Evolutionary conservation across 192 early-diverging fungal species (phyloP).

Genomic region (Phycomyces nitens): DNA sequence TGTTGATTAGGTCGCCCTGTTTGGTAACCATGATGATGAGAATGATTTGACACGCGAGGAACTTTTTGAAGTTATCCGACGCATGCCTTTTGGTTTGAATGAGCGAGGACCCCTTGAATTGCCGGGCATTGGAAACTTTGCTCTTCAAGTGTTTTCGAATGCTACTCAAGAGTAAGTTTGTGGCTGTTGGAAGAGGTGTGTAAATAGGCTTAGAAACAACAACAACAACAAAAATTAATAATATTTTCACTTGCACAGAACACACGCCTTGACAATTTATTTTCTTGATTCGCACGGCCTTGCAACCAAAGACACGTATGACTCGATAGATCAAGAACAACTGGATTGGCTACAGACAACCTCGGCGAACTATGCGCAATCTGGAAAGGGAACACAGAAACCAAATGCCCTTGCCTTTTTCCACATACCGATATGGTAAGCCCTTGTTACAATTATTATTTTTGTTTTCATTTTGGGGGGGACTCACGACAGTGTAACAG

Average conservation of each 20-base stretch:
- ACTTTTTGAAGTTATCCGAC: constrained; percentile 34
- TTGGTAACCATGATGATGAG: constrained; percentile 47
- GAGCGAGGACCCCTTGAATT: constrained; percentile 35
- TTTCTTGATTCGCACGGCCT: constrained; percentile 29
- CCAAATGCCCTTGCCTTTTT: constrained; percentile 47
- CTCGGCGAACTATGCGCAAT: constrained; percentile 25
- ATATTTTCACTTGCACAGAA: background rate
- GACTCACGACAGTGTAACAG: background rate
- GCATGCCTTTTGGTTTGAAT: constrained; percentile 36
- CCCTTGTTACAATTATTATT: background rate
- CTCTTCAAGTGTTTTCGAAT: constrained; percentile 32
- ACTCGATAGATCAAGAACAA: constrained; percentile 42
- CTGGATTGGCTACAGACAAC: constrained; percentile 40
- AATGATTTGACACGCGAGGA: constrained; percentile 43
- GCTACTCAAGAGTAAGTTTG: background rate
- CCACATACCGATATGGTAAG: constrained; percentile 40
- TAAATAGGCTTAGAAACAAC: too few species aligned
- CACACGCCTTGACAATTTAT: constrained; percentile 37
- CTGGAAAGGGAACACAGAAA: constrained; percentile 1
- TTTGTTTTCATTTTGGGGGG: background rate
- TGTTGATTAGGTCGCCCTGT: constrained; percentile 37
- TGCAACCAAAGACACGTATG: constrained; percentile 28
- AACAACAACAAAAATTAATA: constrained; percentile 2
- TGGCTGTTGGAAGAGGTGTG: too few species aligned
- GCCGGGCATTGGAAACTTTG: constrained; percentile 42